Base-by-base conservation (phyloP, 106 monocot genomes). In the Allium cepa region DNA sequence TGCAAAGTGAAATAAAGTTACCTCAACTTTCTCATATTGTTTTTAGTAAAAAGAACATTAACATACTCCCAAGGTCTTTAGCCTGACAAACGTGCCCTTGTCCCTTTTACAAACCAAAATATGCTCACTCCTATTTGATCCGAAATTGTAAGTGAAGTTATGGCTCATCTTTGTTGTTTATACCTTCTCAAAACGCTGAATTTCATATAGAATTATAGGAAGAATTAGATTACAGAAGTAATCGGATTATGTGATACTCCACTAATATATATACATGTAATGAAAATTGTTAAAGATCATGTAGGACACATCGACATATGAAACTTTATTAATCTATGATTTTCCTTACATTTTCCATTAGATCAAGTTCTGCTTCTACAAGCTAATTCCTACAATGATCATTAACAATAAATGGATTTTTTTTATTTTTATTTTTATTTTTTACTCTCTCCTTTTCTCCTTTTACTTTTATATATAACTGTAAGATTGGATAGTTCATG, bases 61-160 rank as follows among this genome's bases (percentile, higher is more conserved):
- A 52, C 76, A 76, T 7, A 53, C 69, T 56, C 69, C 69, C 68
- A 61, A 61, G 46, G 49, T 59, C 48, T 71, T 71, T 60, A 18
- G 47, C 8, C 49, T 71, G 58, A 47, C 48, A 59, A 26, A 49
- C 49, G 70, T 18, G 49, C 59, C 59, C 26, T 48, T 50, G 36
- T 57, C 67, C 67, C 66, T 62, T 48, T 49, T 17, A 60, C 14
- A 60, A 22, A 51, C 50, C 61, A 71, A 51, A 60, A 71, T 8
- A 50, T 17, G 15, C 60, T 51, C 26, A 17, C 49, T 51, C 3
- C 52, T 46, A 4, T 26, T 36, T 36, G 36, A 36, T 36, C 1
- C 36, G 36, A 36, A 36, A 36, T 36, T 36, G 36, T 36, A 36
- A 5, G 36, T 36, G 36, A 36, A 36, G 36, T 36, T 36, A 36